Evolutionary conservation across 2,329 filamentous ascomycete genomes (phyloP).

Genomic region (Fusarium bulbicola): DNA sequence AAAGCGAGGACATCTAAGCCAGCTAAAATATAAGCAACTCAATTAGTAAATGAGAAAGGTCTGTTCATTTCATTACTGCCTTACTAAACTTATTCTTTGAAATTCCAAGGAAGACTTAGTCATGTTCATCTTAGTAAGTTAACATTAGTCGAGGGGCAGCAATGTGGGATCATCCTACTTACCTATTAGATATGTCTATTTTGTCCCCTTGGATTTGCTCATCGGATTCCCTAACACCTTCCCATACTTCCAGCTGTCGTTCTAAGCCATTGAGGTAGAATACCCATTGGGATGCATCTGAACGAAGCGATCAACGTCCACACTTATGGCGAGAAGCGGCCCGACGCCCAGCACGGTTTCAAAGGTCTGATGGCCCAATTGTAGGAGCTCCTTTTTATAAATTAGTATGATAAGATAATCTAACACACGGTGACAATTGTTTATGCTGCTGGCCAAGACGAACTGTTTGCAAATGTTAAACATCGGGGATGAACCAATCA

Average conservation of each 20-base stretch:
- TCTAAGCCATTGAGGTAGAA: background rate
- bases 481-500: too few relatives aligned
- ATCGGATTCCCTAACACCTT: background rate
- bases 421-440: background rate
- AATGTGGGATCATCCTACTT: too few relatives aligned
- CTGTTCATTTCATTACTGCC: background rate
- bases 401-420: fast-evolving
- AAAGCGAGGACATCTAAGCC: too few relatives aligned
- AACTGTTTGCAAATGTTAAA: too few relatives aligned
- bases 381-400: fast-evolving
- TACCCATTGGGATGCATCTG: fast-evolving
- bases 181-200: too few relatives aligned
- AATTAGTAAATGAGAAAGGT: background rate
- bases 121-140: too few relatives aligned
- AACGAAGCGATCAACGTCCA: background rate
- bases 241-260: background rate
- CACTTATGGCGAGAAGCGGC: background rate
- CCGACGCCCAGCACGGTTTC: fast-evolving
- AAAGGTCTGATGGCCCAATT: background rate
- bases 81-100: background rate
- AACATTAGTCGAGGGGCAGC: too few relatives aligned
- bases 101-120: too few relatives aligned
- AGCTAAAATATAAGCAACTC: background rate
- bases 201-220: background rate
- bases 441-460: background rate